phyloP scores from a whole-genome alignment of 441 rosid species.

The Dalechampia spathulata region DNA sequence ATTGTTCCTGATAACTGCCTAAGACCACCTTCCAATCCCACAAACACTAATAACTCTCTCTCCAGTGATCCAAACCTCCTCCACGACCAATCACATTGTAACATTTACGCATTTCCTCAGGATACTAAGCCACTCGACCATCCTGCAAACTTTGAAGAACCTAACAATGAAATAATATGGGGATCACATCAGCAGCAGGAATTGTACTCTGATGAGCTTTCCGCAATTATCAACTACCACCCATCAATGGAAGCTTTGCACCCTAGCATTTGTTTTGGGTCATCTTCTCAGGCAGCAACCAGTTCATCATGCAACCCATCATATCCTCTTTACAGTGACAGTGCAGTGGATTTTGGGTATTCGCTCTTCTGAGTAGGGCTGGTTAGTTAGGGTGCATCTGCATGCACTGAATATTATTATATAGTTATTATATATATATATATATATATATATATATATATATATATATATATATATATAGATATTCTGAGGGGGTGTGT shows the following conservation, averaged over 20 bases:
- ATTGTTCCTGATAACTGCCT: constrained; percentile 87
- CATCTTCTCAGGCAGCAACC: constrained; percentile 24
- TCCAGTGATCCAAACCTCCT: neutral
- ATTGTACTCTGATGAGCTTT: constrained; percentile 36
- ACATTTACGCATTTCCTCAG: no score
- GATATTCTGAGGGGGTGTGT: no score
- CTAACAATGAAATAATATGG: constrained; percentile 20
- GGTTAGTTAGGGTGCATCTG: no score
- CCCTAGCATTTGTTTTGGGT: neutral
- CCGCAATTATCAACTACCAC: constrained; percentile 38
- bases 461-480: no score
- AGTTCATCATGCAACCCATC: constrained; percentile 11
- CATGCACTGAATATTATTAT: neutral
- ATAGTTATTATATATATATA: neutral
- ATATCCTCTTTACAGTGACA: constrained; percentile 31
- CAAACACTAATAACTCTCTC: neutral
- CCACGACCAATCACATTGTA: no score
- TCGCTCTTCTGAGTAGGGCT: constrained; percentile 30
- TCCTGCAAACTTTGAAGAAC: constrained; percentile 19
- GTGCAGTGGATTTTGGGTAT: constrained; percentile 16
- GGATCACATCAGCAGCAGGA: constrained; percentile 18
- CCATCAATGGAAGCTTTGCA: constrained; percentile 18
- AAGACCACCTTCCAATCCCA: constrained; percentile 47
- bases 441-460: no score
- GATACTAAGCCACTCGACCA: no score